phyloP scores from a whole-genome alignment of 1,284 basidiomycete genomes.

The Fomes fomentarius region DNA sequence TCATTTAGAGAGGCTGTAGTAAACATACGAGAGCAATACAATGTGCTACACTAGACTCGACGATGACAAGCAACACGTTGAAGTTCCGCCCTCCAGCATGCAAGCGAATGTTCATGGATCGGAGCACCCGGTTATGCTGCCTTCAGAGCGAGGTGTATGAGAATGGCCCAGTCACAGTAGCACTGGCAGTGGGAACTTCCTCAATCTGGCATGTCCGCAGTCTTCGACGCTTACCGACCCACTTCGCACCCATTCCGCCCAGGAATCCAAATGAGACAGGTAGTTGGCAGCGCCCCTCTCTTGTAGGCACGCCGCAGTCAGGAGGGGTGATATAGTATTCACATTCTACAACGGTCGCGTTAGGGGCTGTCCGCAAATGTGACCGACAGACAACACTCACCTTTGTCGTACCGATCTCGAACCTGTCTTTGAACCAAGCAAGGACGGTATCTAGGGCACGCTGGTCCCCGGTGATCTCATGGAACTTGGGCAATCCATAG shows the following conservation, averaged over 20 bases:
- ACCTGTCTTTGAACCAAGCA: slow-evolving; percentile 59
- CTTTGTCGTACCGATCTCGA: slow-evolving; percentile 60
- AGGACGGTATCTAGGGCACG: slow-evolving; percentile 51
- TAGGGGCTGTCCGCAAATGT: neutral
- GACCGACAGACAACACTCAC: neutral
- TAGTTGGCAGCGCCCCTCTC: slow-evolving; percentile 45
- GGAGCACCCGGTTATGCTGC: too few species aligned
- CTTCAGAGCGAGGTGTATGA: too few species aligned
- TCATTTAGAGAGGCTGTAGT: too few species aligned
- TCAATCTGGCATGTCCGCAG: too few species aligned
- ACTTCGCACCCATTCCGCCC: slow-evolving; percentile 74
- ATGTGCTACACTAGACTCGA: too few species aligned
- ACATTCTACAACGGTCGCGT: slow-evolving; percentile 46
- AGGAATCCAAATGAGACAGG: slow-evolving; percentile 54
- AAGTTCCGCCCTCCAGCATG: too few species aligned
- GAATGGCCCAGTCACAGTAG: too few species aligned
- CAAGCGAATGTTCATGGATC: too few species aligned
- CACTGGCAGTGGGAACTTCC: too few species aligned
- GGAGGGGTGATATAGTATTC: slow-evolving; percentile 68
- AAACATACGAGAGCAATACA: too few species aligned
- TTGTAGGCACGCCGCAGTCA: slow-evolving; percentile 59
- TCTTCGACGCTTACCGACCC: too few species aligned
- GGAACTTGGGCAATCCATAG: slow-evolving; percentile 50
- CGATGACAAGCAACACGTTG: too few species aligned
- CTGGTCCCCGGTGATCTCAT: slow-evolving; percentile 47